Conservation (phyloP, 176 grass and related monocot species). For the Aechmea fasciata region DNA sequence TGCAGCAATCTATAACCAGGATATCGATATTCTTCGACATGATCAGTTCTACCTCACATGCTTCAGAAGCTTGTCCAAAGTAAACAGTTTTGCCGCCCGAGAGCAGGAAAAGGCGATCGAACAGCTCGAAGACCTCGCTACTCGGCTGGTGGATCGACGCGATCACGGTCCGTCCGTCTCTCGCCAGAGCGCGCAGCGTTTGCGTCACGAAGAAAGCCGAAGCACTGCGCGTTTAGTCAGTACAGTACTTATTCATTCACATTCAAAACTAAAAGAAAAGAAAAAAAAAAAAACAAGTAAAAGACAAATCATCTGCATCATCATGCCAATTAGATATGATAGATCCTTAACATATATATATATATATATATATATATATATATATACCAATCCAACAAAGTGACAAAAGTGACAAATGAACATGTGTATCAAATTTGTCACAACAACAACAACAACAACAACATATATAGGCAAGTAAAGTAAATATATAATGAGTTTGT, state of each 20-base stretch:
- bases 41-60: conserved; percentile 51
- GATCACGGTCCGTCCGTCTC: conserved; percentile 82
- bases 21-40: not conserved
- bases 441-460: too few species aligned
- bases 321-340: too few species aligned
- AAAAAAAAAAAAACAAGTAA: not conserved
- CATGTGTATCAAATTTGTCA: too few species aligned
- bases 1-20: too few species aligned
- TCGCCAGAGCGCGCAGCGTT: conserved; percentile 64
- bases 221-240: conserved; percentile 32
- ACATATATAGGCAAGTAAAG: too few species aligned
- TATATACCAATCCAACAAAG: too few species aligned
- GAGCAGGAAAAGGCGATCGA: conserved; percentile 72
- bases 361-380: too few species aligned
- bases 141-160: conserved; percentile 89
- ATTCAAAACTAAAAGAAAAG: not conserved
- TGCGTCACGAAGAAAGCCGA: conserved; percentile 96
- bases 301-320: too few species aligned
- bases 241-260: not conserved
- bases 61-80: conserved; percentile 73
- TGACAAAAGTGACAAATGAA: too few species aligned
- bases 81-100: conserved; percentile 87
- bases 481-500: too few species aligned
- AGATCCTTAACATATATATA: too few species aligned
- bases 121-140: conserved; percentile 93